These are phyloP conservation scores for Linnemannia hyalina DNA, from an alignment of 192 early-diverging fungal species.

Conservation along the genomic window DNA sequence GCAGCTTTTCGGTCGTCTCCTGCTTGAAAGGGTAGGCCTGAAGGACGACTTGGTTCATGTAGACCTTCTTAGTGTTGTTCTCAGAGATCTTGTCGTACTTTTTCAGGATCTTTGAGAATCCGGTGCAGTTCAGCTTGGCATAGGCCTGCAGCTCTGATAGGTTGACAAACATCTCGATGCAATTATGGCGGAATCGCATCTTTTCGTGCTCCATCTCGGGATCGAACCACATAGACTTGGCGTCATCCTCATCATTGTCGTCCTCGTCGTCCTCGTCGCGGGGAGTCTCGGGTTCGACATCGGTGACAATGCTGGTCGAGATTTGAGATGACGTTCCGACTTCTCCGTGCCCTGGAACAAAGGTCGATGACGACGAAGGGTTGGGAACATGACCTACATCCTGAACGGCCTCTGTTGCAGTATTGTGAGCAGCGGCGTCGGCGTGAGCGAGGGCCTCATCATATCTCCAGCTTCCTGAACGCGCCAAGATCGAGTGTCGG, in stretches of 20 bases:
- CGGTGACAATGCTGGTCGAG: background rate
- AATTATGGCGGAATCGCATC: conserved; percentile 58
- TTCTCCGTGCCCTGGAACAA: conserved; percentile 11
- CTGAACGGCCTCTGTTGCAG: background rate
- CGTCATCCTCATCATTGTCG: conserved; percentile 37
- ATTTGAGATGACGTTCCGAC: conserved; percentile 22
- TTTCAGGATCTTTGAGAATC: conserved; percentile 95
- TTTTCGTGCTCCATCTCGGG: conserved; percentile 55
- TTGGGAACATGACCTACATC: conserved; percentile 25
- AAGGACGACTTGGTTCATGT: conserved; percentile 75
- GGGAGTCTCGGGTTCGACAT: background rate
- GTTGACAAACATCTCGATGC: conserved; percentile 85
- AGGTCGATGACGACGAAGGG: background rate
- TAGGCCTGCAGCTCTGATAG: conserved; percentile 90
- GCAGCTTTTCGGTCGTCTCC: conserved; percentile 71
- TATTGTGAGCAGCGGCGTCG: conserved; percentile 20
- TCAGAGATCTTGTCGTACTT: conserved; percentile 97
- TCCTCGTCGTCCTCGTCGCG: conserved; percentile 33
- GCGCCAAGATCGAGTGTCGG: conserved; percentile 32
- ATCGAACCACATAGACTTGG: conserved; percentile 48
- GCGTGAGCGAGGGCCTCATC: conserved; percentile 39
- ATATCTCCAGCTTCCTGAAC: conserved; percentile 51
- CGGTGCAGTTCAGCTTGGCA: conserved; percentile 90
- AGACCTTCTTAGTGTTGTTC: conserved; percentile 74
- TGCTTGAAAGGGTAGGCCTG: conserved; percentile 78